Evolutionary conservation across 2,329 filamentous ascomycete species (phyloP).

Genomic region (Tolypocladium endophyticum): DNA sequence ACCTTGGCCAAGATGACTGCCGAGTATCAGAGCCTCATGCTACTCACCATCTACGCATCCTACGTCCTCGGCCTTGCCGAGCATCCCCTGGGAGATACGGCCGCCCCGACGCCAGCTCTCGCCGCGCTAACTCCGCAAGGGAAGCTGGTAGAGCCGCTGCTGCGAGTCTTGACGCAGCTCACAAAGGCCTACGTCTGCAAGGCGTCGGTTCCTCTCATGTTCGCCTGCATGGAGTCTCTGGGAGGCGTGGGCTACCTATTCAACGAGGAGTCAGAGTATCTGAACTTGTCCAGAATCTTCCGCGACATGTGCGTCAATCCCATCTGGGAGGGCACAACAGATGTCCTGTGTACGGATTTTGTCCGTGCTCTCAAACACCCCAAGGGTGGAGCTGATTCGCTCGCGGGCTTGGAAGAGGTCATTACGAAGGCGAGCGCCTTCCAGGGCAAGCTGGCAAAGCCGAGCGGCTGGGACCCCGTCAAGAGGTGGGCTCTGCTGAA

Average conservation of each 20-base stretch:
- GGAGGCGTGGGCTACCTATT: constrained; percentile 58
- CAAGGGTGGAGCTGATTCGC: constrained; percentile 20
- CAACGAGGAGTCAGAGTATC: constrained; percentile 49
- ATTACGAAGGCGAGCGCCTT: constrained; percentile 16
- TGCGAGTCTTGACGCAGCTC: constrained; percentile 49
- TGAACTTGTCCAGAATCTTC: constrained; percentile 57
- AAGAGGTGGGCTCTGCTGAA: constrained; percentile 30
- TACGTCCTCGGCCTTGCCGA: constrained; percentile 46
- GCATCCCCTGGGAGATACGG: constrained; percentile 17
- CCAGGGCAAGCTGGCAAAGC: constrained; percentile 12
- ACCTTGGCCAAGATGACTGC: constrained; percentile 45
- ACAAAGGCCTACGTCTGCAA: constrained; percentile 49
- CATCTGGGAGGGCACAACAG: constrained; percentile 67
- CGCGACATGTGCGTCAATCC: constrained; percentile 53
- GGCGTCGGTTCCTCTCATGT: constrained; percentile 36
- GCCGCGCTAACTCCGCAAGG: constrained; percentile 20
- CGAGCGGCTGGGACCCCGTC: constrained; percentile 17
- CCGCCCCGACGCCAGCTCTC: constrained; percentile 9
- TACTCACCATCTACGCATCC: constrained; percentile 42
- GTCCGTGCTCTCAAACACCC: constrained; percentile 36
- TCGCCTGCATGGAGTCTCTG: constrained; percentile 51
- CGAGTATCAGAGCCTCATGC: constrained; percentile 45
- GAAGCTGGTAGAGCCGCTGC: constrained; percentile 28
- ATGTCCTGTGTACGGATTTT: constrained; percentile 50
- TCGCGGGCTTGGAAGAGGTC: constrained; percentile 33